Evolutionary conservation across 441 rosid genomes (phyloP).

Genomic region (Corymbia citriodora): DNA sequence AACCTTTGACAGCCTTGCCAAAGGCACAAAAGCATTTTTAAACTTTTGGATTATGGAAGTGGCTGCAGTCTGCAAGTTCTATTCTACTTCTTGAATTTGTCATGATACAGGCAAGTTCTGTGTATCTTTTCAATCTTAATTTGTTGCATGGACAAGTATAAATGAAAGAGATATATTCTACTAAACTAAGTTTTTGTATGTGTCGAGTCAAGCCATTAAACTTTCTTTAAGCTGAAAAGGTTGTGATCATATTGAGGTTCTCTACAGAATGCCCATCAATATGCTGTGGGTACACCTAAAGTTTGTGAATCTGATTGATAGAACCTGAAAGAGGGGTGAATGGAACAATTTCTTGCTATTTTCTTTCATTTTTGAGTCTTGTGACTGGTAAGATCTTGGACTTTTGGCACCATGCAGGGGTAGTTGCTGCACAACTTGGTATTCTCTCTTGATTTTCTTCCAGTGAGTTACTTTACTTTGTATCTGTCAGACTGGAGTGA

Average conservation of each 20-base stretch:
- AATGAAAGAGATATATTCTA: background rate
- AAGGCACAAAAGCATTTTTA: background rate
- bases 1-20: background rate
- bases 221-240: background rate
- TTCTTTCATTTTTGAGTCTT: background rate
- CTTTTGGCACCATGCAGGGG: background rate
- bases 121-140: background rate
- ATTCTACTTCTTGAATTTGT: background rate
- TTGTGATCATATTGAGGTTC: background rate
- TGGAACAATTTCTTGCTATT: background rate
- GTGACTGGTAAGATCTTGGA: background rate
- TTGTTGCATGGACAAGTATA: background rate
- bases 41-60: background rate
- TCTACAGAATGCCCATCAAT: background rate
- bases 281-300: background rate
- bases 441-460: background rate
- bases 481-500: conserved; percentile 37
- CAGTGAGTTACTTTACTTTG: background rate
- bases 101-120: background rate
- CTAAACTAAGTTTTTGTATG: background rate
- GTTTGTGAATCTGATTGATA: background rate
- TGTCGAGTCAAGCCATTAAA: background rate
- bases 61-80: background rate
- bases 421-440: background rate
- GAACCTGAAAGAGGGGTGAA: background rate